Percentiles rank a stretch among this genome's conserved stretches.
These are phyloP conservation scores for Venturia effusa DNA, from an alignment of 2,329 filamentous ascomycete genomes.

Conservation along the genomic window DNA sequence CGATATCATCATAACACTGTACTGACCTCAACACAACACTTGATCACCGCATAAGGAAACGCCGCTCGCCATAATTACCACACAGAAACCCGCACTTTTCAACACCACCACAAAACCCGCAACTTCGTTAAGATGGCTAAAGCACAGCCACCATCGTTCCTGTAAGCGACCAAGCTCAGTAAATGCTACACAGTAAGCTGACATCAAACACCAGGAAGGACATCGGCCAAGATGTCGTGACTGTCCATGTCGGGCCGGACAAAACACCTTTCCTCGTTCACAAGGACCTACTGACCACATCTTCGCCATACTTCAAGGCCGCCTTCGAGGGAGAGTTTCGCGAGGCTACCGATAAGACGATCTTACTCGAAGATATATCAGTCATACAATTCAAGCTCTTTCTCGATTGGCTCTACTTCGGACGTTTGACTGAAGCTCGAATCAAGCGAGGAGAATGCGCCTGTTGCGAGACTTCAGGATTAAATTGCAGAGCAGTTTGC, in stretches of 20 bases:
- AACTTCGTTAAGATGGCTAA: not conserved
- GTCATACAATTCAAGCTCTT: not conserved
- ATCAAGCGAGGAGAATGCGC: too few relatives aligned
- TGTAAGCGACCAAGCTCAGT: not conserved
- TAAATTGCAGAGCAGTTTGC: too few relatives aligned
- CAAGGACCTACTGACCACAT: not conserved
- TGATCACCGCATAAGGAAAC: not conserved
- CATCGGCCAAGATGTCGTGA: not conserved
- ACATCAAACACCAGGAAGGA: not conserved
- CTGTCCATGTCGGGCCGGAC: not conserved
- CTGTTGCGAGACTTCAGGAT: too few relatives aligned
- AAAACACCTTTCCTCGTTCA: not conserved
- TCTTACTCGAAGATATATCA: not conserved
- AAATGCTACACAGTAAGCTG: not conserved
- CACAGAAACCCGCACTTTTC: not conserved
- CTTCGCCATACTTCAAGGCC: slow-evolving; percentile 3
- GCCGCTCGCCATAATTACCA: not conserved
- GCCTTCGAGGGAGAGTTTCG: not conserved
- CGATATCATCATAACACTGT: not conserved
- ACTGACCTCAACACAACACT: not conserved
- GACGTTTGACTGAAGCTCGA: not conserved
- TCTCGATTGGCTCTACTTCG: slow-evolving; percentile 1
- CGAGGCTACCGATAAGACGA: not conserved
- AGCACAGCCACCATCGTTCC: not conserved
- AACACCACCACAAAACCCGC: not conserved